phyloP scores from a whole-genome alignment of 2,329 filamentous ascomycete species.

The Ophiostoma australiae region DNA sequence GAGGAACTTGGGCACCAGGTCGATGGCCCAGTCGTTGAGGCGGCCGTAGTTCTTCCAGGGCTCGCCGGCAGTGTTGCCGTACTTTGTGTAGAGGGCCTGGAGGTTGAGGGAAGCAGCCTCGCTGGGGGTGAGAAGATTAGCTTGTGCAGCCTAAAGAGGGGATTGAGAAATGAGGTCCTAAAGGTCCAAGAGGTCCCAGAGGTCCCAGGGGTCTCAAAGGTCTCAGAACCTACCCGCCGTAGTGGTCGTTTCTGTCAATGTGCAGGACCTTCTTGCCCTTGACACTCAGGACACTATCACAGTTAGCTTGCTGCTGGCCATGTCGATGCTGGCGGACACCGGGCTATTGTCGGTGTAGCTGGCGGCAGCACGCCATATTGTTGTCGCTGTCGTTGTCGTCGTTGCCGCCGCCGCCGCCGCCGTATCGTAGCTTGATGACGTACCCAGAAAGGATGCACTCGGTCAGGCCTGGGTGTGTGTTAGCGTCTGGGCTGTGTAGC shows the following conservation, averaged over 20 bases:
- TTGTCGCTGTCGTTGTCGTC: not conserved
- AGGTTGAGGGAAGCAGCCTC: slow-evolving; percentile 97
- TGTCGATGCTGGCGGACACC: not conserved
- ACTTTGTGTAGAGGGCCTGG: slow-evolving; percentile 94
- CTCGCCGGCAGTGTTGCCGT: slow-evolving; percentile 75
- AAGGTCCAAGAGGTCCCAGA: not conserved
- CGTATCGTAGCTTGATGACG: slow-evolving; percentile 7
- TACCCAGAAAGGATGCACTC: slow-evolving; percentile 98
- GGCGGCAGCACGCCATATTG: not conserved
- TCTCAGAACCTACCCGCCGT: slow-evolving; percentile 71
- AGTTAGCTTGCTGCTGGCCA: slow-evolving; percentile 13
- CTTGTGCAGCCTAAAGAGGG: not conserved
- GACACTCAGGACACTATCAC: slow-evolving; percentile 78
- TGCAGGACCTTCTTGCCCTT: slow-evolving; percentile 99
- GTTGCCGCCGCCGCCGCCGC: not conserved
- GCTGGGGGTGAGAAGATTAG: slow-evolving; percentile 41
- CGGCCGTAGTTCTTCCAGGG: slow-evolving; percentile 98
- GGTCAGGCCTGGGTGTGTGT: slow-evolving; percentile 65
- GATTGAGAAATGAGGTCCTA: not conserved
- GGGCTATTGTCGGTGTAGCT: not conserved
- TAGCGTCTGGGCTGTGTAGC: not conserved
- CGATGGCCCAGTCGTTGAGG: slow-evolving; percentile 98
- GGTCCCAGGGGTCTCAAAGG: no score
- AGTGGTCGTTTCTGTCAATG: slow-evolving; percentile 97
- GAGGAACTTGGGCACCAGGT: slow-evolving; percentile 94